Conservation (phyloP, 805 yeast genomes). For the Scheffersomyces amazonensis region DNA sequence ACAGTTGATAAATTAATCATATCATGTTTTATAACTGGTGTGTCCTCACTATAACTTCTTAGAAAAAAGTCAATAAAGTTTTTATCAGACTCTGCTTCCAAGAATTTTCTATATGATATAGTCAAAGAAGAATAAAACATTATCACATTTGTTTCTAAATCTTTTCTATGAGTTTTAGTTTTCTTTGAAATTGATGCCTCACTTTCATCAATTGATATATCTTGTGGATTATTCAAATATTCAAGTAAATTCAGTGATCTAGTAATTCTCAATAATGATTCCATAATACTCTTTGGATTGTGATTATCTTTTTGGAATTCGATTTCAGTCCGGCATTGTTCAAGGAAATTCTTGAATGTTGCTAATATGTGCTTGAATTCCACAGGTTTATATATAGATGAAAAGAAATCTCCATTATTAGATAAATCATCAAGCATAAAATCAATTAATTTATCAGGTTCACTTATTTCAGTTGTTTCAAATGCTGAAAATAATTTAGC, state of each 20-base stretch:
- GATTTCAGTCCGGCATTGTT: conserved; percentile 12
- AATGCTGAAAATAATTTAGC: conserved; percentile 23
- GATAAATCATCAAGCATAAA: not conserved
- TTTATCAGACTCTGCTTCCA: conserved; percentile 8
- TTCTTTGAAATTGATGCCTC: not conserved
- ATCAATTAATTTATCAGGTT: no score
- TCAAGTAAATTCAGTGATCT: conserved; percentile 27
- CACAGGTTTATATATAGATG: conserved; percentile 6
- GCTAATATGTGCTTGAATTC: conserved; percentile 5
- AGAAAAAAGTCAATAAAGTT: conserved; percentile 40
- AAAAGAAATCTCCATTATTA: not conserved
- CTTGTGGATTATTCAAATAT: conserved; percentile 18
- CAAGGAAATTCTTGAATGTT: conserved; percentile 7
- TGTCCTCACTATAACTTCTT: conserved; percentile 37
- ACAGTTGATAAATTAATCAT: conserved; percentile 61
- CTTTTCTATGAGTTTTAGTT: conserved; percentile 4
- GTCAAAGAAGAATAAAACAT: conserved; percentile 19
- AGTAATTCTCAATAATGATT: conserved; percentile 28
- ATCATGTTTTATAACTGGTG: conserved; percentile 19
- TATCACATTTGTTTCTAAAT: conserved; percentile 11
- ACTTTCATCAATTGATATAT: conserved; percentile 1
- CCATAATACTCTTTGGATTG: conserved; percentile 36
- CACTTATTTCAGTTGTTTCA: no score
- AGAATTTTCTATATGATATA: conserved; percentile 11
- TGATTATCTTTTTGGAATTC: conserved; percentile 14